A percentile compares a stretch with the other conserved stretches of the same genome.
Evolutionary conservation across 257 asterid species (phyloP).

Genomic region (Scutellaria baicalensis): DNA sequence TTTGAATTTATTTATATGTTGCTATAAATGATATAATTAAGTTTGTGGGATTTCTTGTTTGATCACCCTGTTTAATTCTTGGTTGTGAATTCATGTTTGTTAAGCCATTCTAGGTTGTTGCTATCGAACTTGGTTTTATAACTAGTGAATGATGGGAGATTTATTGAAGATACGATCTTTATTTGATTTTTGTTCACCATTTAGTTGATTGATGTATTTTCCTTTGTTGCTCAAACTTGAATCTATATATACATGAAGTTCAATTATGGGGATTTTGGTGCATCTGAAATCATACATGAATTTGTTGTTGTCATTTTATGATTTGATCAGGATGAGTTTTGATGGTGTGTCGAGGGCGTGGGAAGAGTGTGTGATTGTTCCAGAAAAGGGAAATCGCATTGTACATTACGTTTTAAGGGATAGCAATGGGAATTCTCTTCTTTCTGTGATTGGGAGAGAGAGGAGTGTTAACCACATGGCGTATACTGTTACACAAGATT

Average conservation of each 20-base stretch:
- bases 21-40: background rate
- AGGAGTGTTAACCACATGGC: conserved; percentile 36
- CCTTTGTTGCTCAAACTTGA: background rate
- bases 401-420: conserved; percentile 34
- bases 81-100: background rate
- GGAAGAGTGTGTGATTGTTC: conserved; percentile 29
- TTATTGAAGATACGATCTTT: background rate
- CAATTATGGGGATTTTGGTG: background rate
- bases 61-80: background rate
- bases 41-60: background rate
- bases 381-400: conserved; percentile 30
- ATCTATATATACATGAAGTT: background rate
- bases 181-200: background rate
- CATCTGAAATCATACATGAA: background rate
- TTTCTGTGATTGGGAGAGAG: conserved; percentile 43
- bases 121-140: background rate
- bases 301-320: background rate
- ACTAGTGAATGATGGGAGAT: background rate
- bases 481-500: conserved; percentile 27
- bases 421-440: conserved; percentile 15
- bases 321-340: conserved; percentile 32
- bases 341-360: conserved; percentile 24
- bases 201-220: background rate
- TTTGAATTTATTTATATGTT: no score
- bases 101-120: background rate